A percentile compares a stretch with the other conserved stretches of the same genome.
Conservation (phyloP, 176 grass and related monocot species). For the Rhynchospora breviuscula region DNA sequence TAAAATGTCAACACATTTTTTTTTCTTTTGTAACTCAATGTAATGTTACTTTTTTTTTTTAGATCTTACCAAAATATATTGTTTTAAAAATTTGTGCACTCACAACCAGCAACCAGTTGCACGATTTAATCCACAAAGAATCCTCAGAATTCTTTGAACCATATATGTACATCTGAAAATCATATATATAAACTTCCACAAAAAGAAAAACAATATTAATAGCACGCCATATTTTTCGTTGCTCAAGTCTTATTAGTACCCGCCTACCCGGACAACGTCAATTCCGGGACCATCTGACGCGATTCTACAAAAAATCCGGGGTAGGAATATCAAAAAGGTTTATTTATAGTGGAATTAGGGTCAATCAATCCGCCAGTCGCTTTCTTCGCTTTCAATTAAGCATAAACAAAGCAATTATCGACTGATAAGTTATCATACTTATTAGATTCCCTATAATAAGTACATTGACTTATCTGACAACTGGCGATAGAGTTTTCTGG, state of each 20-base stretch:
- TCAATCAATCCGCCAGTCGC: slow-evolving; percentile 27
- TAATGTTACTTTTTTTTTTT: no score
- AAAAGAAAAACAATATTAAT: background rate
- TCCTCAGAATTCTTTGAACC: background rate
- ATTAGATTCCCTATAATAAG: slow-evolving; percentile 24
- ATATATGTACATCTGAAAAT: background rate
- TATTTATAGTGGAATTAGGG: background rate
- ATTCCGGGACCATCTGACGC: background rate
- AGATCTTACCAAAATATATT: background rate
- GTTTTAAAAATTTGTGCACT: background rate
- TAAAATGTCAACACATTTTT: no score
- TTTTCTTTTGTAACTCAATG: no score
- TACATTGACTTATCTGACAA: rapidly evolving
- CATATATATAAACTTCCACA: no score
- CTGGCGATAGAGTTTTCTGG: slow-evolving; percentile 21
- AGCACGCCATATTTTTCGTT: background rate
- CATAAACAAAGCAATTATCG: slow-evolving; percentile 29
- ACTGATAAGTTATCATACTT: rapidly evolving
- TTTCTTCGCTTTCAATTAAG: slow-evolving; percentile 44
- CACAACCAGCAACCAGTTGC: background rate
- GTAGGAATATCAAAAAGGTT: background rate
- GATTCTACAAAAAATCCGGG: background rate
- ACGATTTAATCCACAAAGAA: background rate
- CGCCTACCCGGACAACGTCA: background rate
- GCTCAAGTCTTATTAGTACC: background rate